Percentiles rank a stretch among this genome's conserved stretches.
These are phyloP conservation scores for Taphrina wiesneri DNA, from an alignment of 1,139 yeast species.

Conservation along the genomic window DNA sequence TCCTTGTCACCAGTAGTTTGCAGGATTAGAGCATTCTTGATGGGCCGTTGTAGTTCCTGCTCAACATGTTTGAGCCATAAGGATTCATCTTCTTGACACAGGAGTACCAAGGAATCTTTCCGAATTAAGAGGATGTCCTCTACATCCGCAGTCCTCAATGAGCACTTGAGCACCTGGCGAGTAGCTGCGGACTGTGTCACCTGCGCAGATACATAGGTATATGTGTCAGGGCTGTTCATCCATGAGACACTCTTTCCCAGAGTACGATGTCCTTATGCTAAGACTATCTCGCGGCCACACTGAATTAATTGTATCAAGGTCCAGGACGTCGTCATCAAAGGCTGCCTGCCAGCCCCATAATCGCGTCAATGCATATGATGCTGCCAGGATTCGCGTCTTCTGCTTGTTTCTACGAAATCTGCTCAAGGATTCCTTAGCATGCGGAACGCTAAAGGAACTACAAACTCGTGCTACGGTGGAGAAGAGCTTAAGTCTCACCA, in stretches of 20 bases:
- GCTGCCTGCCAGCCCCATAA: too few relatives aligned
- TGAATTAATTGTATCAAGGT: too few relatives aligned
- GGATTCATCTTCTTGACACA: neutral
- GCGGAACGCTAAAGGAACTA: too few relatives aligned
- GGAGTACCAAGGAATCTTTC: neutral
- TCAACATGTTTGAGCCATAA: neutral
- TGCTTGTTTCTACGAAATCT: too few relatives aligned
- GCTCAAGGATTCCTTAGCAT: too few relatives aligned
- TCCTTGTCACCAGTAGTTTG: neutral
- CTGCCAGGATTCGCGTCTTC: too few relatives aligned
- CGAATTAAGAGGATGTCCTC: neutral
- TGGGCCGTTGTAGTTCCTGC: neutral
- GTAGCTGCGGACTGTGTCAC: neutral
- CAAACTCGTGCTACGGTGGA: too few relatives aligned
- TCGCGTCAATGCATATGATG: too few relatives aligned
- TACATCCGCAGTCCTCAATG: neutral
- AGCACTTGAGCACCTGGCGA: neutral
- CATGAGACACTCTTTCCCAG: neutral
- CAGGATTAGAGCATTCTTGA: constrained; percentile 1
- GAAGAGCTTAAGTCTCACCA: too few relatives aligned
- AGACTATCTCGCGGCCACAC: too few relatives aligned
- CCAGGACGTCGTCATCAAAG: too few relatives aligned
- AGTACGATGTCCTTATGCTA: too few relatives aligned
- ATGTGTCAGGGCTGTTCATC: neutral
- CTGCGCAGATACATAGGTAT: neutral